These are phyloP conservation scores for Diplodia seriata DNA, from an alignment of 2,329 filamentous ascomycete genomes.

Conservation along the genomic window DNA sequence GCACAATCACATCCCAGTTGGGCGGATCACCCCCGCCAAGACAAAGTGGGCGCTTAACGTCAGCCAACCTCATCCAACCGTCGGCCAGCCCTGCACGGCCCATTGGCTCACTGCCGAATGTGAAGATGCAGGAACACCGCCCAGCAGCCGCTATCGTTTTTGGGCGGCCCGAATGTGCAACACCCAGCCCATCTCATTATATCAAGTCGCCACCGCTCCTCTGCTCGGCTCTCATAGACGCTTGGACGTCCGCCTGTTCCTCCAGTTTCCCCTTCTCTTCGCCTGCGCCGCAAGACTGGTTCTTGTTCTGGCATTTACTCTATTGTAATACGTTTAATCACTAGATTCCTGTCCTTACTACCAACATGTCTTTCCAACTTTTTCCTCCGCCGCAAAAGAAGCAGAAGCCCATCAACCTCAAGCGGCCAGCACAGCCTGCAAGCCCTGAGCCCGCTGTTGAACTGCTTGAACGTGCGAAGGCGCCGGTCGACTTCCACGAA, in stretches of 20 bases:
- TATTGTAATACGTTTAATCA: constrained; percentile 29
- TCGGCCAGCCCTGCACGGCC: not conserved
- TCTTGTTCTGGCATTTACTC: constrained; percentile 16
- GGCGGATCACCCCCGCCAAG: constrained; percentile 21
- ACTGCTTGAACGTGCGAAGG: constrained; percentile 43
- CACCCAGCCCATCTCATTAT: constrained; percentile 12
- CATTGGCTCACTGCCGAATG: constrained; percentile 15
- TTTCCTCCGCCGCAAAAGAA: constrained; percentile 48
- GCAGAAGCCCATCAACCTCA: constrained; percentile 45
- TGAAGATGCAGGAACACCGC: constrained; percentile 26
- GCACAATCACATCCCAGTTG: constrained; percentile 27
- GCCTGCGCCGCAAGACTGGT: constrained; percentile 23
- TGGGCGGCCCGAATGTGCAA: constrained; percentile 20
- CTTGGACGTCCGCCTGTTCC: constrained; percentile 16
- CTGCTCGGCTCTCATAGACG: constrained; percentile 14
- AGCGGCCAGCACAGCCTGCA: constrained; percentile 40
- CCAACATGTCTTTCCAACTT: constrained; percentile 42
- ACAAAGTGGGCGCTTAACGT: constrained; percentile 27
- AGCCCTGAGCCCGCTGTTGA: constrained; percentile 43
- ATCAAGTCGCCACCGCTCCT: constrained; percentile 14
- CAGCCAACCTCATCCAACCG: constrained; percentile 21
- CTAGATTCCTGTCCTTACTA: constrained; percentile 14
- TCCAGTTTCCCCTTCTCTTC: constrained; percentile 9
- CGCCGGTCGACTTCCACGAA: constrained; percentile 48
- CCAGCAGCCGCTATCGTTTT: constrained; percentile 44